A percentile compares a stretch with the other conserved stretches of the same genome.
These are phyloP conservation scores for Chaetomiaceae sp. DNA, from an alignment of 2,329 filamentous ascomycete genomes.

Conservation along the genomic window DNA sequence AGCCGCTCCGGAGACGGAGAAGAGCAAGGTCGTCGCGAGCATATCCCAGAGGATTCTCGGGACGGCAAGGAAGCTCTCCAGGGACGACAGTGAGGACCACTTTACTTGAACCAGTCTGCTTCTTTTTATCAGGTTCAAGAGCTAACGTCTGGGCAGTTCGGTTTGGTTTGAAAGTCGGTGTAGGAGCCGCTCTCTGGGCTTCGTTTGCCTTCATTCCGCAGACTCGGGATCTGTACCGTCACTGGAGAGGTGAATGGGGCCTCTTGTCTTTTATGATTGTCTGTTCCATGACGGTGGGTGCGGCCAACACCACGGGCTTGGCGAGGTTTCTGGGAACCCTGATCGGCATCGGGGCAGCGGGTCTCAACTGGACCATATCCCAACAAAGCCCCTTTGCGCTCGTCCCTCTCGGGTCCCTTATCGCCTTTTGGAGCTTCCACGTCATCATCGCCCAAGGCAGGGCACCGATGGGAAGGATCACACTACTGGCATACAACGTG, in stretches of 20 bases:
- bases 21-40: conserved; percentile 40
- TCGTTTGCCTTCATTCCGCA: conserved; percentile 78
- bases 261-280: conserved; percentile 97
- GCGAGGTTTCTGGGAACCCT: conserved; percentile 83
- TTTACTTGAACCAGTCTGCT: no score
- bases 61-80: conserved; percentile 43
- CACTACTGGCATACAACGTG: conserved; percentile 92
- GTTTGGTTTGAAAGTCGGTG: conserved; percentile 89
- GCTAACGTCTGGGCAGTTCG: conserved; percentile 39
- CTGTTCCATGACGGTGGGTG: conserved; percentile 94
- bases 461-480: conserved; percentile 87
- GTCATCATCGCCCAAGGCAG: conserved; percentile 80
- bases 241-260: conserved; percentile 96
- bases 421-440: conserved; percentile 81
- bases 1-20: conserved; percentile 40
- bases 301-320: conserved; percentile 86
- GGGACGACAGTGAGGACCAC: conserved; percentile 47
- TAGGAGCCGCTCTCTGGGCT: conserved; percentile 84
- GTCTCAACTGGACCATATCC: conserved; percentile 72
- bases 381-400: conserved; percentile 69
- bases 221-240: conserved; percentile 74
- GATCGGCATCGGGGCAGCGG: conserved; percentile 70
- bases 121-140: not conserved
- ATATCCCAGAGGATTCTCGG: conserved; percentile 44
- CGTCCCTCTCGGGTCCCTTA: conserved; percentile 75